Conservation (phyloP, 495 filamentous ascomycete genomes). For the Zalerion maritima region DNA sequence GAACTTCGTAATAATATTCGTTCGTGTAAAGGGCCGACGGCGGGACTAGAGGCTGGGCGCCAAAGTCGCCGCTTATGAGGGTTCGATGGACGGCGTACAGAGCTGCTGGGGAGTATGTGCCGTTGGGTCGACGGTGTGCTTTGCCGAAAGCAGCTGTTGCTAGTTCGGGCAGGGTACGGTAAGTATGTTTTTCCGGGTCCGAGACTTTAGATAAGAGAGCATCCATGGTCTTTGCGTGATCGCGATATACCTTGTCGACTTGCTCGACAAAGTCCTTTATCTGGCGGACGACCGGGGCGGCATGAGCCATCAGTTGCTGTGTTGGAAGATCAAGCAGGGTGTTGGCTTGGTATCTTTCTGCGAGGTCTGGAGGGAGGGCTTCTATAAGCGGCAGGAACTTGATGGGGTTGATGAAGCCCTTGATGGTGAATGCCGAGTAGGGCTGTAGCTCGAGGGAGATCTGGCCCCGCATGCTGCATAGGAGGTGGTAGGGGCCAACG, state of each 20-base stretch:
- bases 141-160: slow-evolving; percentile 32
- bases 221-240: slow-evolving; percentile 36
- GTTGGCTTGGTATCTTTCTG: no score
- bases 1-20: no score
- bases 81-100: slow-evolving; percentile 57
- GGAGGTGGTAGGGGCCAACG: no score
- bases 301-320: no score
- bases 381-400: no score
- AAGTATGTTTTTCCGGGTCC: slow-evolving; percentile 27
- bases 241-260: slow-evolving; percentile 36
- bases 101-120: slow-evolving; percentile 33
- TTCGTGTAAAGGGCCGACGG: no score
- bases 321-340: no score
- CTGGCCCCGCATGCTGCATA: no score
- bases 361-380: no score
- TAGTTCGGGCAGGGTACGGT: slow-evolving; percentile 50
- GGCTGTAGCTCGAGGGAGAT: no score
- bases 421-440: no score
- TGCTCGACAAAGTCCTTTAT: slow-evolving; percentile 37
- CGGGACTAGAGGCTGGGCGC: slow-evolving; percentile 26
- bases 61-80: slow-evolving; percentile 39
- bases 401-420: no score
- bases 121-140: slow-evolving; percentile 26
- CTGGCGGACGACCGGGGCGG: slow-evolving; percentile 30
- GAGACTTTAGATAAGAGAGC: slow-evolving; percentile 32